Conservation (phyloP, 108 stramenopile genomes). For the Epithemia pelagica region DNA sequence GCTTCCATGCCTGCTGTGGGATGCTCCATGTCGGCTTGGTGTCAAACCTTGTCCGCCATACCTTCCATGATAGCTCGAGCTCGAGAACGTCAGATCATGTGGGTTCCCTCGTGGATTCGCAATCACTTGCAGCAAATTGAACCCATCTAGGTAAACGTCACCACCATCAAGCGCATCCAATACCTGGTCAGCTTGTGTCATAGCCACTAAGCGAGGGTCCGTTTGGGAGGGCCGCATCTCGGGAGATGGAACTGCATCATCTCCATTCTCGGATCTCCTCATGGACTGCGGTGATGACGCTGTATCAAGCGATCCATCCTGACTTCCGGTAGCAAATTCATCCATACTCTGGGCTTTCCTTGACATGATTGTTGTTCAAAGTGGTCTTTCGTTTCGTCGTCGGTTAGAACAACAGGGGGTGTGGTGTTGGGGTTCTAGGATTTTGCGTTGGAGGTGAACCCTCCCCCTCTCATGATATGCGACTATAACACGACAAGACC, state of each 20-base stretch:
- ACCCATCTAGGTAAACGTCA: constrained; percentile 62
- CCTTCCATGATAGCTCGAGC: neutral
- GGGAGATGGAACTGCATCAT: constrained; percentile 19
- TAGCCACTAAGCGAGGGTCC: constrained; percentile 19
- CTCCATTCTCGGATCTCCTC: constrained; percentile 6
- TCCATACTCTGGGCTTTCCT: too few species aligned
- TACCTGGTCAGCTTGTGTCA: constrained; percentile 17
- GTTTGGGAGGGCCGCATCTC: too few species aligned
- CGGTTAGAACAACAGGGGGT: too few species aligned
- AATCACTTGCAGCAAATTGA: constrained; percentile 76
- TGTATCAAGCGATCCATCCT: too few species aligned
- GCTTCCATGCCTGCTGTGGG: neutral
- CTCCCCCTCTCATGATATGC: too few species aligned
- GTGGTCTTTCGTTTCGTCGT: too few species aligned
- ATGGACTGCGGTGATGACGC: neutral
- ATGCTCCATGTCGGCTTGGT: neutral
- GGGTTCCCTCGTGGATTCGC: constrained; percentile 56
- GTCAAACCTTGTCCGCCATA: neutral
- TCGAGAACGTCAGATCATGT: neutral
- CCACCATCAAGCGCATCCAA: constrained; percentile 17
- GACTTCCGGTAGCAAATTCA: too few species aligned
- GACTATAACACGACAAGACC: too few species aligned
- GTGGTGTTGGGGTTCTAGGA: too few species aligned
- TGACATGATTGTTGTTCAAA: too few species aligned
- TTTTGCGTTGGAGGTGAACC: too few species aligned